Percentiles rank a stretch among this genome's conserved stretches.
phyloP scores from a whole-genome alignment of 1,139 yeast genomes.

The Tardiomyces blankii region DNA sequence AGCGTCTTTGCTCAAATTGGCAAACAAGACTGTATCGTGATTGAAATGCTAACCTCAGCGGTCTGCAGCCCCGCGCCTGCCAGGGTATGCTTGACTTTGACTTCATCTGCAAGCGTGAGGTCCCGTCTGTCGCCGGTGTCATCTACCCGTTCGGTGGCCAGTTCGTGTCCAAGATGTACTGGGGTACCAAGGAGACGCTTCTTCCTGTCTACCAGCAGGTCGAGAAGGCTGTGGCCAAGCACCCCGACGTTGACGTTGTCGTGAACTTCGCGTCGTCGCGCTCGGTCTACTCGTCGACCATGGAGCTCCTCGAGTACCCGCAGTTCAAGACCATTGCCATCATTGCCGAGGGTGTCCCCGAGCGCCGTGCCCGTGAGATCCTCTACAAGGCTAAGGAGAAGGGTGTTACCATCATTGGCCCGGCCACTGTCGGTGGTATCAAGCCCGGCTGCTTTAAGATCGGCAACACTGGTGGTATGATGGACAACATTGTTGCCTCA shows the following conservation, averaged over 20 bases:
- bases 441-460: constrained; percentile 40
- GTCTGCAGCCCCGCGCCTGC: constrained; percentile 36
- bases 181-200: constrained; percentile 39
- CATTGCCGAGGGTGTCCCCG: constrained; percentile 40
- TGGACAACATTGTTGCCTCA: constrained; percentile 39
- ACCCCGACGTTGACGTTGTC: constrained; percentile 38
- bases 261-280: constrained; percentile 39
- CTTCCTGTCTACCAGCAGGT: constrained; percentile 36
- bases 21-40: too few species aligned
- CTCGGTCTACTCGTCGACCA: constrained; percentile 36
- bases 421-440: constrained; percentile 40
- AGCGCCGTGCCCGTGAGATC: constrained; percentile 38
- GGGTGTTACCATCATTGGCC: constrained; percentile 38
- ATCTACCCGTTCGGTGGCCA: constrained; percentile 39
- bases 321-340: constrained; percentile 37
- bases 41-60: constrained; percentile 7
- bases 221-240: constrained; percentile 31
- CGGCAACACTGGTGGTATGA: constrained; percentile 41
- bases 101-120: constrained; percentile 34
- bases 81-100: constrained; percentile 40
- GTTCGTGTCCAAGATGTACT: constrained; percentile 36
- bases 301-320: constrained; percentile 36
- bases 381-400: constrained; percentile 32
- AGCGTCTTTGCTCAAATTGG: too few species aligned
- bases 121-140: constrained; percentile 38